phyloP scores from a whole-genome alignment of 129 eudicot genomes.

The Flaveria sonorensis region DNA sequence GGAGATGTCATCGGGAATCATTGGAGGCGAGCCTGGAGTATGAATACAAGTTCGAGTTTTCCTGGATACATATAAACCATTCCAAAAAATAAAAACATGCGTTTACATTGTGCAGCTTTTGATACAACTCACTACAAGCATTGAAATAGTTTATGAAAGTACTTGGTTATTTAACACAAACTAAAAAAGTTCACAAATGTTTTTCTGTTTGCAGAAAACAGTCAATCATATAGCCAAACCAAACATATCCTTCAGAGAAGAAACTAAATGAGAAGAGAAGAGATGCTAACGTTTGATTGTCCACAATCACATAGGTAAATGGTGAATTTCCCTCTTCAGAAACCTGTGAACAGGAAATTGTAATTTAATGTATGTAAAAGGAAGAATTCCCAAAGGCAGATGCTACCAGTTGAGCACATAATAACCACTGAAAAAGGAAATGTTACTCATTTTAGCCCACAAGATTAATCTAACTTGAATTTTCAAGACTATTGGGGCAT shows the following conservation, averaged over 20 bases:
- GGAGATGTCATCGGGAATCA: constrained; percentile 82
- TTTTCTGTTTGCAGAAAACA: background rate
- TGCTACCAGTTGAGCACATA: constrained; percentile 18
- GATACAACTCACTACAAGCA: constrained; percentile 9
- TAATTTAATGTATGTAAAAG: constrained; percentile 9
- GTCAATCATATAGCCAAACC: constrained; percentile 17
- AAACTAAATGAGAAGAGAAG: constrained; percentile 6
- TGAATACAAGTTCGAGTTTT: constrained; percentile 92
- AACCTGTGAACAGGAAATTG: constrained; percentile 54
- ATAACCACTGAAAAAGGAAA: background rate
- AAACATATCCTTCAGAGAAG: constrained; percentile 12
- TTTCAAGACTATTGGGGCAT: constrained; percentile 3
- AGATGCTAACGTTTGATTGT: constrained; percentile 73
- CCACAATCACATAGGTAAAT: constrained; percentile 86
- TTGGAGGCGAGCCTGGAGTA: constrained; percentile 89
- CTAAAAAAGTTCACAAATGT: background rate
- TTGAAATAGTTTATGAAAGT: constrained; percentile 10
- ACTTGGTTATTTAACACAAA: background rate
- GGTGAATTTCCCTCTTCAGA: constrained; percentile 94
- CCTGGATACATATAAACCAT: constrained; percentile 50
- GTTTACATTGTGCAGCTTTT: constrained; percentile 12
- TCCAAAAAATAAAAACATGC: background rate
- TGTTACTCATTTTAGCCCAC: constrained; percentile 7
- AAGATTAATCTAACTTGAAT: constrained; percentile 16
- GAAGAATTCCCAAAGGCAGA: constrained; percentile 9